Evolutionary conservation across 495 filamentous ascomycete species (phyloP).

Genomic region (Ramalina intermedia): DNA sequence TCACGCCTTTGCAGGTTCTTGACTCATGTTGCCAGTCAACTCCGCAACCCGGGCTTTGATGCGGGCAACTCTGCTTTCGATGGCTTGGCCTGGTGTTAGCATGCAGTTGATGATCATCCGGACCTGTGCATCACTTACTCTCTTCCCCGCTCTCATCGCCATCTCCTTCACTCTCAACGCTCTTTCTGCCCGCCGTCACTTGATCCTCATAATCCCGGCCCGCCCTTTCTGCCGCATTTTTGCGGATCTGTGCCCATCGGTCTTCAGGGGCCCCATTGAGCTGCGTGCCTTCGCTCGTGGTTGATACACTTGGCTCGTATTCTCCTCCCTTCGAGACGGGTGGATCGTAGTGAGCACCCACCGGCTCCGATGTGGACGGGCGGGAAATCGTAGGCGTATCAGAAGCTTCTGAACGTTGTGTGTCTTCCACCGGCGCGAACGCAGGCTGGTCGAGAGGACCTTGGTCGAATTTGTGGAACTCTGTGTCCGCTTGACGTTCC

Average conservation of each 20-base stretch:
- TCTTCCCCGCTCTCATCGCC: conserved; percentile 92
- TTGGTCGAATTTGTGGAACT: conserved; percentile 78
- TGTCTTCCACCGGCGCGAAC: conserved; percentile 57
- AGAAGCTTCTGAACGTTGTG: conserved; percentile 16
- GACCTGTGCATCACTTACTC: conserved; percentile 46
- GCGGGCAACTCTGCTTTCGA: conserved; percentile 88
- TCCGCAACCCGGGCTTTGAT: conserved; percentile 97
- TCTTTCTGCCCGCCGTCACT: conserved; percentile 11
- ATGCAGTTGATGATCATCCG: background rate
- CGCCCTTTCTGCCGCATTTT: conserved; percentile 77
- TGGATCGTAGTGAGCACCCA: conserved; percentile 10
- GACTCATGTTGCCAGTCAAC: conserved; percentile 62
- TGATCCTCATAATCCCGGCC: conserved; percentile 44
- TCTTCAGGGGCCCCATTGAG: conserved; percentile 36
- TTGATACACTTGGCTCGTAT: conserved; percentile 12
- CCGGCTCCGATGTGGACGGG: conserved; percentile 11
- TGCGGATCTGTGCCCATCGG: conserved; percentile 88
- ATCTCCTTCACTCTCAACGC: conserved; percentile 21
- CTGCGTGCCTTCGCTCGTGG: conserved; percentile 2
- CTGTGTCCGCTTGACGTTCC: conserved; percentile 47
- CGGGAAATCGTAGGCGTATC: conserved; percentile 9
- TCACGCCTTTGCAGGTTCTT: background rate
- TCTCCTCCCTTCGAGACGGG: conserved; percentile 7
- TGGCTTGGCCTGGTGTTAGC: conserved; percentile 40
- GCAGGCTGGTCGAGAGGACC: conserved; percentile 86